phyloP scores from a whole-genome alignment of 148 eudicot species.

The Agrostemma githago region DNA sequence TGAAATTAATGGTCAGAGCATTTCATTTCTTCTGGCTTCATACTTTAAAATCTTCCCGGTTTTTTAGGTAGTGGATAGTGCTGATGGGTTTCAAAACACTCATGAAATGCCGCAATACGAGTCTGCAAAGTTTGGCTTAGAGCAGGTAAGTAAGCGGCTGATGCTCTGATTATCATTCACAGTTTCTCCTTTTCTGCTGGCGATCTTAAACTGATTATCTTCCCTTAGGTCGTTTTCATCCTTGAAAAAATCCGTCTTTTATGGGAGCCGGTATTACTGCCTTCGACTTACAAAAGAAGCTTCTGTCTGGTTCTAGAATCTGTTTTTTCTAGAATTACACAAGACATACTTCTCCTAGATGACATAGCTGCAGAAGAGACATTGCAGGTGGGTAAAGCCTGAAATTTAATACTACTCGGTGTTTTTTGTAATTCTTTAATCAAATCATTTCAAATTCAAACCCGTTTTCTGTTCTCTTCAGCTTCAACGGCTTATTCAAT shows the following conservation, averaged over 20 bases:
- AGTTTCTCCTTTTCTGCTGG: not conserved
- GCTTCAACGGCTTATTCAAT: conserved; percentile 77
- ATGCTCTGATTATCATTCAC: not conserved
- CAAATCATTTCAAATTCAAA: not conserved
- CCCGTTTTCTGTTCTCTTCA: conserved; percentile 24
- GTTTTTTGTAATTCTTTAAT: not conserved
- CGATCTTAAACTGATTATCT: conserved; percentile 7
- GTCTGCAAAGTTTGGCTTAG: conserved; percentile 81
- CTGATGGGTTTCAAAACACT: conserved; percentile 95
- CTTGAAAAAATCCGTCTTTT: conserved; percentile 87
- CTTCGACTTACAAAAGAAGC: conserved; percentile 66
- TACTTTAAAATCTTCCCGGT: conserved; percentile 6
- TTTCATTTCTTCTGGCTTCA: not conserved
- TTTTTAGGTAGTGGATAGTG: conserved; percentile 82
- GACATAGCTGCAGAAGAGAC: conserved; percentile 97
- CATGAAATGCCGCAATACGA: conserved; percentile 70
- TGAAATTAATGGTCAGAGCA: not conserved
- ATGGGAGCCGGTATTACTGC: conserved; percentile 86
- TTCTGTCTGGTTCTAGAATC: conserved; percentile 70
- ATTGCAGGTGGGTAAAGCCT: conserved; percentile 50
- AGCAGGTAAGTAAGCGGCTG: conserved; percentile 51
- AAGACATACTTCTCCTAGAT: conserved; percentile 79
- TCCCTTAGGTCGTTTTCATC: conserved; percentile 66
- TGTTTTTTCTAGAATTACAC: conserved; percentile 65
- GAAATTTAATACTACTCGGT: not conserved